Percentiles rank a stretch among this genome's conserved stretches.
Evolutionary conservation across 345 rosid genomes (phyloP).

Genomic region (Arabidopsis thaliana): TAIR10.1 NC_003074.8:5185501-5186000

Average conservation of each 20-base stretch:
- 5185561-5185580: conserved; percentile 91
- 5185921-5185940: conserved; percentile 83
- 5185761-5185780: conserved; percentile 92
- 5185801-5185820: conserved; percentile 84
- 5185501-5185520: conserved; percentile 4
- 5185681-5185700: conserved; percentile 83
- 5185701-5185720: conserved; percentile 93
- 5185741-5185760: conserved; percentile 96
- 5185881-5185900: conserved; percentile 20
- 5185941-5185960: conserved; percentile 88
- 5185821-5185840: conserved; percentile 44
- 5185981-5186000: conserved; percentile 96
- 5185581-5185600: conserved; percentile 82
- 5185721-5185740: conserved; percentile 92
- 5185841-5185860: neutral
- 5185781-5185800: conserved; percentile 79
- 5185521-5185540: conserved; percentile 56
- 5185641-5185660: conserved; percentile 22
- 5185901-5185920: conserved; percentile 60
- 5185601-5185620: conserved; percentile 39
- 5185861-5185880: conserved; percentile 5
- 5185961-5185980: conserved; percentile 82
- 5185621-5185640: neutral
- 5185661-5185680: conserved; percentile 51
- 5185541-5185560: conserved; percentile 74